Conservation (phyloP, 495 filamentous ascomycete species). For the Chaetomium tenue region DNA sequence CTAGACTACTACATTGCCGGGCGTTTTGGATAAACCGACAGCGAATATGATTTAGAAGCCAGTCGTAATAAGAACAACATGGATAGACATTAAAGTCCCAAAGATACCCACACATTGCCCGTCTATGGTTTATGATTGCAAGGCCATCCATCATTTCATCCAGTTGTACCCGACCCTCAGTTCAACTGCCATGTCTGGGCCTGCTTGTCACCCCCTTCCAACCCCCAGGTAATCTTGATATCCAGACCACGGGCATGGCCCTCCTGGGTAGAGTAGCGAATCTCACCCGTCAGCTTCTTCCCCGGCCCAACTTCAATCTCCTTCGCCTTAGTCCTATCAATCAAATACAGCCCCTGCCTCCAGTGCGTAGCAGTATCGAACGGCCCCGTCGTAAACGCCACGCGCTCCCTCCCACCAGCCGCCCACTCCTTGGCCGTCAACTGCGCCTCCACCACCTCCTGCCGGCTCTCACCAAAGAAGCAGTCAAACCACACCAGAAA, state of each 20-base stretch:
- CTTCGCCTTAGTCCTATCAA: conserved; percentile 37
- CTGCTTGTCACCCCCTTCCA: conserved; percentile 31
- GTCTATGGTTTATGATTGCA: neutral
- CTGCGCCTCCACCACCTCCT: conserved; percentile 34
- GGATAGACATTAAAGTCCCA: neutral
- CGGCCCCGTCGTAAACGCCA: conserved; percentile 76
- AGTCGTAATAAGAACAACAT: neutral
- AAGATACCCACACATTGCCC: neutral
- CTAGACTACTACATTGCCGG: neutral
- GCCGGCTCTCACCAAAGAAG: conserved; percentile 61
- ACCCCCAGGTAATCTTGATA: conserved; percentile 46
- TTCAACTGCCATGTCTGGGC: conserved; percentile 47
- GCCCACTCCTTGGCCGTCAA: conserved; percentile 36
- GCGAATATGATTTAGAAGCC: neutral
- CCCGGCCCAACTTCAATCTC: conserved; percentile 33
- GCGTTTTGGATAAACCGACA: neutral
- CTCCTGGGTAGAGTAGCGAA: conserved; percentile 49
- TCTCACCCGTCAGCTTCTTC: conserved; percentile 43
- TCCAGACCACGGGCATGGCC: conserved; percentile 50
- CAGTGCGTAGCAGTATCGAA: conserved; percentile 78
- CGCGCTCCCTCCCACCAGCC: conserved; percentile 42
- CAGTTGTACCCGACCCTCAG: conserved; percentile 19
- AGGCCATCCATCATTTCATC: neutral
- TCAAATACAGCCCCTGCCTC: conserved; percentile 70
- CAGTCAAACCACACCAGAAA: conserved; percentile 80